Conservation (phyloP, 441 rosid genomes). For the Corymbia citriodora region DNA sequence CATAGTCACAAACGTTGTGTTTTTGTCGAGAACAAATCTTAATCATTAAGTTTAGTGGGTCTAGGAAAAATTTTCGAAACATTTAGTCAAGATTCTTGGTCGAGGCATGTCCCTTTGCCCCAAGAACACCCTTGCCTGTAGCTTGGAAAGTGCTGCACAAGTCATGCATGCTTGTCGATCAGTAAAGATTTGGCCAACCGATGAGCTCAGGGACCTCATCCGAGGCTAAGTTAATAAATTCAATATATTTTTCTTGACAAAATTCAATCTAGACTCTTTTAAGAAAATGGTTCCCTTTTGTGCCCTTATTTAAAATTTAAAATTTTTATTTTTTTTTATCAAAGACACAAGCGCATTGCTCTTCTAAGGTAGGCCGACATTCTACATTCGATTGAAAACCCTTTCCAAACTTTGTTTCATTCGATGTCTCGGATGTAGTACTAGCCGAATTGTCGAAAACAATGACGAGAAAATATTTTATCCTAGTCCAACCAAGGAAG, state of each 20-base stretch:
- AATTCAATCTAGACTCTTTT: background rate
- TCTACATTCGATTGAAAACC: background rate
- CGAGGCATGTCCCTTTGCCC: background rate
- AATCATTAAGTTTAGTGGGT: background rate
- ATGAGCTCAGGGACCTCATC: background rate
- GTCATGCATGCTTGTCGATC: background rate
- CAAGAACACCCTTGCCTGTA: background rate
- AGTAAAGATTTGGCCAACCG: accelerated
- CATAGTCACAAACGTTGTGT: background rate
- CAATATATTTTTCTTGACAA: background rate
- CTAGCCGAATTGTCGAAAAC: background rate
- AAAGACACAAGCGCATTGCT: background rate
- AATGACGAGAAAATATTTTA: background rate
- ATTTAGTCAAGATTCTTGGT: background rate
- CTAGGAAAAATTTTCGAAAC: background rate
- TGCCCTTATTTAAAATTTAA: background rate
- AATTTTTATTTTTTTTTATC: background rate
- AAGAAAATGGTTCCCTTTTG: background rate
- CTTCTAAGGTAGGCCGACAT: background rate
- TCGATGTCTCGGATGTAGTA: background rate
- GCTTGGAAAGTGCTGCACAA: no score
- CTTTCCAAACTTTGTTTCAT: background rate
- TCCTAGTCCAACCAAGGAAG: background rate
- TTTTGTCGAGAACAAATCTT: background rate
- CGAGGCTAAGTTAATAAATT: background rate